A percentile compares a stretch with the other conserved stretches of the same genome.
Conservation (phyloP, 352 stramenopile species). For the Pythium biforme region DNA sequence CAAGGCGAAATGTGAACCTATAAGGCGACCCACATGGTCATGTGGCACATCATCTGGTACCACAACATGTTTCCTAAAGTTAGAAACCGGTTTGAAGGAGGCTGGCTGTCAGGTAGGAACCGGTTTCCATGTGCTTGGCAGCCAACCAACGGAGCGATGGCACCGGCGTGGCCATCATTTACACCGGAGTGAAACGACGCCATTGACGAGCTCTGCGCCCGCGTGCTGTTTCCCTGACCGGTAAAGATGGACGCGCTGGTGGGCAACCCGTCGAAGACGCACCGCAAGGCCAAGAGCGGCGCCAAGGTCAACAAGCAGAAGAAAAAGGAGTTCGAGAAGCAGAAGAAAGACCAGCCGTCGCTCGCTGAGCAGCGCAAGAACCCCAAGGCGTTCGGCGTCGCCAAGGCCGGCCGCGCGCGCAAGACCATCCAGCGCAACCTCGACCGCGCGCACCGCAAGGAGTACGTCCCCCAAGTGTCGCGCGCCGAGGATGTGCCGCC, state of each 20-base stretch:
- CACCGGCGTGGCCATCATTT: no score
- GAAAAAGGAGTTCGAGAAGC: constrained; percentile 87
- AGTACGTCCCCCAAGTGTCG: constrained; percentile 93
- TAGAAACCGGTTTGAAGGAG: neutral
- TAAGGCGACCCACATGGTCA: constrained; percentile 4
- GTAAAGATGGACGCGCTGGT: constrained; percentile 41
- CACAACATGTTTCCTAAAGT: neutral
- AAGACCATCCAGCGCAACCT: constrained; percentile 98
- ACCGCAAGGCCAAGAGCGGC: constrained; percentile 84
- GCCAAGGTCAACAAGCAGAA: constrained; percentile 96
- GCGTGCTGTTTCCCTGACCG: neutral
- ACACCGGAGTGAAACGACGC: constrained; percentile 20
- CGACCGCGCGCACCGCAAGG: constrained; percentile 96
- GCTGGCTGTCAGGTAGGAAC: constrained; percentile 9
- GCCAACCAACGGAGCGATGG: constrained; percentile 23
- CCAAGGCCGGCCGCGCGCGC: constrained; percentile 95
- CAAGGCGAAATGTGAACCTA: neutral
- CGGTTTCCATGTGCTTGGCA: constrained; percentile 17
- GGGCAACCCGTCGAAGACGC: constrained; percentile 50
- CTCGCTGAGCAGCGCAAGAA: constrained; percentile 94
- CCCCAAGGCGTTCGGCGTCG: constrained; percentile 95
- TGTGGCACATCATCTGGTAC: no score
- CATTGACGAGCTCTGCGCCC: constrained; percentile 18
- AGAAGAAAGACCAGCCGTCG: constrained; percentile 77
- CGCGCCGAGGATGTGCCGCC: constrained; percentile 86